A percentile compares a stretch with the other conserved stretches of the same genome.
phyloP scores from a whole-genome alignment of 2,329 filamentous ascomycete genomes.

The Dothistroma pini region DNA sequence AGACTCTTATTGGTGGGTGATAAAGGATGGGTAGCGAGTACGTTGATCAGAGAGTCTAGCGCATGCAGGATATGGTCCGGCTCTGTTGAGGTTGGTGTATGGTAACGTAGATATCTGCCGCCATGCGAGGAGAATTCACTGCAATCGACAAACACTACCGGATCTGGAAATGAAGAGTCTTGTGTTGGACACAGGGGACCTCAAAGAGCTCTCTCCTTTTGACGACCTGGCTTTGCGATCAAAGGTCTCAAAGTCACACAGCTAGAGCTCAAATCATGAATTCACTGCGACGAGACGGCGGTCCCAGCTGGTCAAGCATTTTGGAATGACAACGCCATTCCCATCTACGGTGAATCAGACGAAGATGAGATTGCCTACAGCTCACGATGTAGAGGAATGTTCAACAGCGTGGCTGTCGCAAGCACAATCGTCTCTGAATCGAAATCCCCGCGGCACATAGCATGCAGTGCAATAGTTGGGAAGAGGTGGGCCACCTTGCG shows the following conservation, averaged over 20 bases:
- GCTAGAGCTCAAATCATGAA: too few relatives aligned
- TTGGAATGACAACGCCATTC: not conserved
- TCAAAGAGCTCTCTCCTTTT: too few relatives aligned
- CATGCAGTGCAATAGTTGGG: not conserved
- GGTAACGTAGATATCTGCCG: conserved; percentile 5
- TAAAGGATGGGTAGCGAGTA: not conserved
- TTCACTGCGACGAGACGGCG: not conserved
- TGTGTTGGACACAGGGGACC: not conserved
- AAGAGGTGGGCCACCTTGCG: not conserved
- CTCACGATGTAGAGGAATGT: not conserved
- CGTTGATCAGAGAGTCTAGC: not conserved
- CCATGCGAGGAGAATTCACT: not conserved
- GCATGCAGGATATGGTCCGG: not conserved
- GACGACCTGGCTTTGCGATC: too few relatives aligned
- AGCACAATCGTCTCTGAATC: not conserved
- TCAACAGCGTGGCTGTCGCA: not conserved
- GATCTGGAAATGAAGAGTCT: not conserved
- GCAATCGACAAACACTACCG: not conserved
- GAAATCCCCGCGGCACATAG: not conserved
- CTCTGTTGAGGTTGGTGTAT: not conserved
- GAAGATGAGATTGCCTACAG: not conserved
- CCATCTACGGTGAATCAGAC: not conserved
- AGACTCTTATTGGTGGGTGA: not conserved
- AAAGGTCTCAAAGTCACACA: too few relatives aligned
- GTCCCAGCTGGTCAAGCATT: not conserved